These are phyloP conservation scores for Turritis glabra DNA, from an alignment of 345 rosid species.

Conservation along the genomic window DNA sequence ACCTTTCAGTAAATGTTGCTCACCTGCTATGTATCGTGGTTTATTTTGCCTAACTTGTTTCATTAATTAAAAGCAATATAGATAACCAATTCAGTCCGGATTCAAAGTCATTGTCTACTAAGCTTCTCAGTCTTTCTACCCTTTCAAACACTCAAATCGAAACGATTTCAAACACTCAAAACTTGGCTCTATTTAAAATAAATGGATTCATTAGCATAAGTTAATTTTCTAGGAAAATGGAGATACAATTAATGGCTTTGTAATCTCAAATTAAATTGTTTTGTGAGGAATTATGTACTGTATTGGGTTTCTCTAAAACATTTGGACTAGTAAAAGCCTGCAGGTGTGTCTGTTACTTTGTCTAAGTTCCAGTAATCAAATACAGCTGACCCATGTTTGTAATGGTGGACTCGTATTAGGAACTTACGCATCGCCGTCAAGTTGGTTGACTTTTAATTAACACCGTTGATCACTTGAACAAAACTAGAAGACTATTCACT, in stretches of 20 bases:
- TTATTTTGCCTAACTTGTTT: neutral
- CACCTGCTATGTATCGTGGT: neutral
- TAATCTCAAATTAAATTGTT: neutral
- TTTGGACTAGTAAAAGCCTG: constrained; percentile 34
- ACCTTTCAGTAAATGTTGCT: neutral
- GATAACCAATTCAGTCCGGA: neutral
- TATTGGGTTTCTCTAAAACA: constrained; percentile 35
- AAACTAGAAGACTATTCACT: neutral
- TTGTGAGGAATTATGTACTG: constrained; percentile 29
- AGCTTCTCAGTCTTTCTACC: neutral
- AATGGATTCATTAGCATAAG: neutral
- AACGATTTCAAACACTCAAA: neutral
- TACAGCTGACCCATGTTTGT: neutral
- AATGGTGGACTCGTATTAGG: constrained; percentile 3
- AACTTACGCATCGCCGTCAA: constrained; percentile 7
- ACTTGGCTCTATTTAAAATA: neutral
- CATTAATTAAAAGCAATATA: neutral
- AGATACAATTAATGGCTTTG: constrained; percentile 27
- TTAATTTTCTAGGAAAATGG: constrained; percentile 36
- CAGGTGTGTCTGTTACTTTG: constrained; percentile 37
- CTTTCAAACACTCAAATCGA: neutral
- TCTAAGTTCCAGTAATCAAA: constrained; percentile 27
- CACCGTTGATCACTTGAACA: neutral
- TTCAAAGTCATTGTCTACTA: neutral
- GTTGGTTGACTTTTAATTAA: neutral